Evolutionary conservation across 1,139 yeast species (phyloP).

Genomic region (Suhomyces bolitotheri): DNA sequence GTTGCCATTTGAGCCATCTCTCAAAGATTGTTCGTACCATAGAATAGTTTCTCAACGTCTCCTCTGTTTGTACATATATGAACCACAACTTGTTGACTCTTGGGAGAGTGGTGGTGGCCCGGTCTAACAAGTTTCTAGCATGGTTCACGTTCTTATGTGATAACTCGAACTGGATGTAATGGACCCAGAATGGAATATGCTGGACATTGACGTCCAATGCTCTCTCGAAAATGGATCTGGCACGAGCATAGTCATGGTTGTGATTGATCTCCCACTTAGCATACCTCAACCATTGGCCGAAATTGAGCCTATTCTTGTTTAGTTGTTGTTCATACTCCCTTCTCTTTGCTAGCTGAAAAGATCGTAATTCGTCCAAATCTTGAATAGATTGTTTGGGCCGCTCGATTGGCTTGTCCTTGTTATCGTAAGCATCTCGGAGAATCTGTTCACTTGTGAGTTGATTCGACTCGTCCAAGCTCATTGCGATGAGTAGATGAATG

Average conservation of each 20-base stretch:
- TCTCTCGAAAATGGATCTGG: conserved; percentile 85
- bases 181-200: conserved; percentile 81
- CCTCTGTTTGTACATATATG: conserved; percentile 79
- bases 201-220: conserved; percentile 77
- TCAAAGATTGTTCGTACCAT: conserved; percentile 70
- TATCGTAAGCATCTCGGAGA: conserved; percentile 38
- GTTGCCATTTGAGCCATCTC: conserved; percentile 81
- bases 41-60: conserved; percentile 62
- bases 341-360: conserved; percentile 73
- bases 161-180: conserved; percentile 78
- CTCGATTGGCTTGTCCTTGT: conserved; percentile 36
- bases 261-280: conserved; percentile 87
- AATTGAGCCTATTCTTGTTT: conserved; percentile 75
- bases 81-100: conserved; percentile 86
- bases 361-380: conserved; percentile 78
- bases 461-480: conserved; percentile 2
- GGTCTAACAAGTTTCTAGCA: conserved; percentile 79
- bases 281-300: conserved; percentile 89
- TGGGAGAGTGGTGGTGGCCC: conserved; percentile 77
- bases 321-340: conserved; percentile 83
- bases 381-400: conserved; percentile 56
- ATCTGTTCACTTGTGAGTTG: conserved; percentile 40
- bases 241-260: conserved; percentile 65
- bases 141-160: conserved; percentile 75
- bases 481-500: conserved; percentile 5